Evolutionary conservation across 2,329 filamentous ascomycete genomes (phyloP), one percentile per base, ranked within the genome.

Genomic region (Sarocladium strictum): DNA sequence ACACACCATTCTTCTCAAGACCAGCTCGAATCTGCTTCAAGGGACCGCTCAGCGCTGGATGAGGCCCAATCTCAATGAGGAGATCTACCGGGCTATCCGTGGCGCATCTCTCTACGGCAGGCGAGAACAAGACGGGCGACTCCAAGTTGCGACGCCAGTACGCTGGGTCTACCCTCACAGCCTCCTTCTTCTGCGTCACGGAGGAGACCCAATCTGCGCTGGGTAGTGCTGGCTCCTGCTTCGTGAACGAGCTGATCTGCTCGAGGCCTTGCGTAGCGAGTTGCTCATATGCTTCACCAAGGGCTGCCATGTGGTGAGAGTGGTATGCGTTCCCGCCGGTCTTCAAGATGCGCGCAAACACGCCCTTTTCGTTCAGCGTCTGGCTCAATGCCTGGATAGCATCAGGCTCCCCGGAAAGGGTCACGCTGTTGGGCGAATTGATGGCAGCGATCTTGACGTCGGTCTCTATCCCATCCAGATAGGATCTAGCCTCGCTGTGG

Each of bases 21-120:
- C 26, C 29, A 51, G 15, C 24, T n/a, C n/a, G 21, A 19, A 45
- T 76, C 62, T 77, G 71, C 54, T 72, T 72, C 43, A 73, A 64
- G 0, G 76, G 76, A 0, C 76, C 75, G 45, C 72, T 71, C 3
- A 79, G 67, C 0, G 73, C 75, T 1, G 75, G 69, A 58, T 78
- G 76, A 2, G 76, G 75, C 0, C 76, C 76, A 6, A 78, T 59
- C 58, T 79, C 76, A 2, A 69, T 24, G 10, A 59, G 56, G 0
- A 63, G 14, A 26, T 58, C 47, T 0, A 59, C n/a, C 7, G 9
- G 9, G 10, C 4, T 5, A 49, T 7, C 19, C 17, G 19, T 45
- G n/a, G n/a, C n/a, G n/a, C n/a, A n/a, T n/a, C n/a, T n/a, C 41
- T 45, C 6, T 0, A 61, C 24, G 2, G 64, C 64, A 1, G 57